A percentile compares a stretch with the other conserved stretches of the same genome.
Conservation (phyloP, 2,329 filamentous ascomycete genomes). For the Epichloe festucae region DNA sequence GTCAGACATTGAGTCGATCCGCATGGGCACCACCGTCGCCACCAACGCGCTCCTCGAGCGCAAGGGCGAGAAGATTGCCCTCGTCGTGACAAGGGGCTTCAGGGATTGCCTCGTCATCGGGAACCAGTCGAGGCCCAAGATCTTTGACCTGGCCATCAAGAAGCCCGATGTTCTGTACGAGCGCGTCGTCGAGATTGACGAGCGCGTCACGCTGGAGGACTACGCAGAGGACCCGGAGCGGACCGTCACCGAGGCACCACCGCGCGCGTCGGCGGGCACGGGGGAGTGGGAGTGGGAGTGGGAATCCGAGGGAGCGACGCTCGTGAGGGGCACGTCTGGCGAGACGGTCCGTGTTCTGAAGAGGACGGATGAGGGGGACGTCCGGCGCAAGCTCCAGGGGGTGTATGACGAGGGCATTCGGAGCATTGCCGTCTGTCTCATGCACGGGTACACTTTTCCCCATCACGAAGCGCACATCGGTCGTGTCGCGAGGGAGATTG, state of each 20-base stretch:
- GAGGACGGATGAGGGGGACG: slow-evolving; percentile 40
- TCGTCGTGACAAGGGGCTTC: slow-evolving; percentile 61
- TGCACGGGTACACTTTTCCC: slow-evolving; percentile 56
- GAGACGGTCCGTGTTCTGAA: slow-evolving; percentile 56
- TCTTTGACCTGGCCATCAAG: slow-evolving; percentile 59
- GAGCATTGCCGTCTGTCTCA: slow-evolving; percentile 45
- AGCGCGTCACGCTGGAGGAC: slow-evolving; percentile 60
- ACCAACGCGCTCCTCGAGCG: slow-evolving; percentile 65
- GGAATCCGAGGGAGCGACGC: slow-evolving; percentile 35
- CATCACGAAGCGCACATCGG: slow-evolving; percentile 36
- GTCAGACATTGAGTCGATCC: slow-evolving; percentile 45
- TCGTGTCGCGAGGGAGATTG: slow-evolving; percentile 24
- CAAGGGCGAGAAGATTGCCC: slow-evolving; percentile 58
- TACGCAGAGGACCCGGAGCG: slow-evolving; percentile 55
- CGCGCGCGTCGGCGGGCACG: slow-evolving; percentile 35
- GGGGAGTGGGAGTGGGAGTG: slow-evolving; percentile 14
- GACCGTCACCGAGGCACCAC: slow-evolving; percentile 25
- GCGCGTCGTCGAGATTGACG: slow-evolving; percentile 59
- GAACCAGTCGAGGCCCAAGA: slow-evolving; percentile 59
- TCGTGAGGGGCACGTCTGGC: slow-evolving; percentile 54
- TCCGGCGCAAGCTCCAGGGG: slow-evolving; percentile 41
- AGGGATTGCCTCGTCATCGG: slow-evolving; percentile 60
- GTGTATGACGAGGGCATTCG: slow-evolving; percentile 48
- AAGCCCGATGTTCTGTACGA: slow-evolving; percentile 59
- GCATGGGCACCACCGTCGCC: slow-evolving; percentile 71